Percentiles rank a stretch among this genome's conserved stretches.
phyloP scores from a whole-genome alignment of 192 early-diverging fungal species.

The Coemansia sp. region DNA sequence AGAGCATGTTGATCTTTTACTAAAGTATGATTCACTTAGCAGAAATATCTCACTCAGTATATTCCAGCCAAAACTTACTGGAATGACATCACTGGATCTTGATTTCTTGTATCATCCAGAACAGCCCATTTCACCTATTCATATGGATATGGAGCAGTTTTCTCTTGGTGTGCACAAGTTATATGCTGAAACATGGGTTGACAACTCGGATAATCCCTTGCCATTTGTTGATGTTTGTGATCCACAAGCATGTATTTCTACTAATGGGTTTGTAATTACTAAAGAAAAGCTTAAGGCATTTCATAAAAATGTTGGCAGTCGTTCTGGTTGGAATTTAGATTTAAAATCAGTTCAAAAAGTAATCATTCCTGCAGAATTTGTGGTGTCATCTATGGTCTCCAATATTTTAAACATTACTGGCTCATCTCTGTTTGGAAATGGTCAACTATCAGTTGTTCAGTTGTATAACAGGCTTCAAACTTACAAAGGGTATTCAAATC shows the following conservation, averaged over 20 bases:
- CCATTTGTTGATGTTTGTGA: conserved; percentile 7
- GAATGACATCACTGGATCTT: not conserved
- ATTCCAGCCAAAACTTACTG: conserved; percentile 5
- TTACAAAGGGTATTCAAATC: conserved; percentile 56
- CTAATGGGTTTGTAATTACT: conserved; percentile 18
- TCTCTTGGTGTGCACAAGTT: not conserved
- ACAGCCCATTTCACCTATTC: conserved; percentile 13
- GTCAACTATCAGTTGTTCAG: conserved; percentile 82
- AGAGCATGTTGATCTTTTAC: too few species aligned
- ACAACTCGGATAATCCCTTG: conserved; percentile 5
- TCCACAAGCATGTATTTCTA: not conserved
- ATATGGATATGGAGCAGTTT: not conserved
- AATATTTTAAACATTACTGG: conserved; percentile 74
- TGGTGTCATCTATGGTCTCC: conserved; percentile 76
- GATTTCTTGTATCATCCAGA: conserved; percentile 13
- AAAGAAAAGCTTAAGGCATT: conserved; percentile 52
- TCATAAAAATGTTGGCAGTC: conserved; percentile 71
- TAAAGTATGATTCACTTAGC: too few species aligned
- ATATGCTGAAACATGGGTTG: conserved; percentile 10
- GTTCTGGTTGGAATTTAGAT: conserved; percentile 47
- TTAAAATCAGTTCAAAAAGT: conserved; percentile 53
- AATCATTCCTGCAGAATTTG: conserved; percentile 85
- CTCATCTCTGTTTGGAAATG: conserved; percentile 81
- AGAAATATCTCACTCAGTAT: not conserved
- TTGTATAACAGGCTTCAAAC: conserved; percentile 79